Evolutionary conservation across 2,329 filamentous ascomycete genomes (phyloP).

Genomic region (Alternaria panax): DNA sequence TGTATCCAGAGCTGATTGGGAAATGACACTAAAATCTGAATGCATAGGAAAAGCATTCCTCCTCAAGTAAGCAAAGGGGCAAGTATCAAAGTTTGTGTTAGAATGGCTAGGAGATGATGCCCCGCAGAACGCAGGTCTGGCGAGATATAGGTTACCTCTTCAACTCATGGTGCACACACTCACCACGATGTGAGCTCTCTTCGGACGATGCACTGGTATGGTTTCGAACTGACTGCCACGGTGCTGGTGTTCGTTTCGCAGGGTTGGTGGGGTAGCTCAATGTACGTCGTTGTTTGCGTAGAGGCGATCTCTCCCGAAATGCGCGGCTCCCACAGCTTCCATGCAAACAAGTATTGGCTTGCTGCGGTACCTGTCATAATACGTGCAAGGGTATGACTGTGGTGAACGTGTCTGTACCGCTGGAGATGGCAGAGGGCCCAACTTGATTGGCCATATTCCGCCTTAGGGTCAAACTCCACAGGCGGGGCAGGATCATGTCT

Average conservation of each 20-base stretch:
- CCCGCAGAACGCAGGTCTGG: neutral
- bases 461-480: conserved; percentile 7
- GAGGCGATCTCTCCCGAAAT: neutral
- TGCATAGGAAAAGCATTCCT: neutral
- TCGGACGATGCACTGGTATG: neutral
- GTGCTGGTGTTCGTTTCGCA: neutral
- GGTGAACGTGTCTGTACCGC: neutral
- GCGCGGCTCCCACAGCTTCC: neutral
- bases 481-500: conserved; percentile 4
- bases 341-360: conserved; percentile 21
- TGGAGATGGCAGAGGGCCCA: conserved; percentile 13
- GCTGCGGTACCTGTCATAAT: conserved; percentile 31
- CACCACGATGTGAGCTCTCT: neutral
- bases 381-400: conserved; percentile 23
- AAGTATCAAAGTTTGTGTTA: too few relatives aligned
- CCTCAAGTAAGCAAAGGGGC: neutral
- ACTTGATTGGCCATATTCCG: conserved; percentile 17
- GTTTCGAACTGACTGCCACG: neutral
- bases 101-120: neutral
- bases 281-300: neutral
- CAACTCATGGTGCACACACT: neutral
- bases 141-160: neutral
- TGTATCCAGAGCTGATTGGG: neutral
- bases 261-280: neutral
- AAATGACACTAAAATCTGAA: neutral